These are phyloP conservation scores for Cicer judaicum DNA, from an alignment of 306 rosid species.

Conservation along the genomic window DNA sequence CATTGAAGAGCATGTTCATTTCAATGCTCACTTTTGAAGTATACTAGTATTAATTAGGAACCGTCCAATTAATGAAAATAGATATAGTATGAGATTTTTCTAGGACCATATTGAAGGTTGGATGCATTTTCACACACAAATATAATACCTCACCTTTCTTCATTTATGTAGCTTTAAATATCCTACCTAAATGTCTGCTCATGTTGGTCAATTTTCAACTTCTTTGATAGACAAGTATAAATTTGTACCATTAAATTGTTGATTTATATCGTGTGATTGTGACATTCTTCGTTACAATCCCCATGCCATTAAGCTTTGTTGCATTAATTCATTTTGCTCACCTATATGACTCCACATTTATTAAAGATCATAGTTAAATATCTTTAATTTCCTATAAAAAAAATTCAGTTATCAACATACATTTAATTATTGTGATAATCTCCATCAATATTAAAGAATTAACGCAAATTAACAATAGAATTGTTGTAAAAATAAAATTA, in stretches of 20 bases:
- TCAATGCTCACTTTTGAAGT: slow-evolving; percentile 7
- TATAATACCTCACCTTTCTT: not conserved
- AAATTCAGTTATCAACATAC: too few relatives aligned
- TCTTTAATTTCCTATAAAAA: too few relatives aligned
- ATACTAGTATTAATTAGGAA: slow-evolving; percentile 50
- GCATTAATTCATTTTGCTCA: not conserved
- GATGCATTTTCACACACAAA: slow-evolving; percentile 41
- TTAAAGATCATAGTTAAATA: too few relatives aligned
- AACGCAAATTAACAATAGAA: too few relatives aligned
- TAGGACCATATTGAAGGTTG: slow-evolving; percentile 40
- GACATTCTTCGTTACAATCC: slow-evolving; percentile 30
- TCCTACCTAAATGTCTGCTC: slow-evolving; percentile 49
- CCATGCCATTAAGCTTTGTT: not conserved
- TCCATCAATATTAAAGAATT: too few relatives aligned
- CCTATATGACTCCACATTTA: too few relatives aligned
- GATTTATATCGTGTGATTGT: slow-evolving; percentile 27
- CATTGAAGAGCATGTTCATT: slow-evolving; percentile 17
- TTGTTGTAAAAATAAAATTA: too few relatives aligned
- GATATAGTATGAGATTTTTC: slow-evolving; percentile 21
- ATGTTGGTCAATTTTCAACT: slow-evolving; percentile 33
- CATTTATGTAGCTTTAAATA: slow-evolving; percentile 47
- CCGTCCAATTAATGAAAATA: slow-evolving; percentile 70
- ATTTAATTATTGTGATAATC: too few relatives aligned
- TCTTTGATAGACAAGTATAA: not conserved
- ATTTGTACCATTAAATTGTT: slow-evolving; percentile 7